Percentiles rank a stretch among this genome's conserved stretches.
Evolutionary conservation across 352 stramenopile species (phyloP).

Genomic region (Pythium aquatile): DNA sequence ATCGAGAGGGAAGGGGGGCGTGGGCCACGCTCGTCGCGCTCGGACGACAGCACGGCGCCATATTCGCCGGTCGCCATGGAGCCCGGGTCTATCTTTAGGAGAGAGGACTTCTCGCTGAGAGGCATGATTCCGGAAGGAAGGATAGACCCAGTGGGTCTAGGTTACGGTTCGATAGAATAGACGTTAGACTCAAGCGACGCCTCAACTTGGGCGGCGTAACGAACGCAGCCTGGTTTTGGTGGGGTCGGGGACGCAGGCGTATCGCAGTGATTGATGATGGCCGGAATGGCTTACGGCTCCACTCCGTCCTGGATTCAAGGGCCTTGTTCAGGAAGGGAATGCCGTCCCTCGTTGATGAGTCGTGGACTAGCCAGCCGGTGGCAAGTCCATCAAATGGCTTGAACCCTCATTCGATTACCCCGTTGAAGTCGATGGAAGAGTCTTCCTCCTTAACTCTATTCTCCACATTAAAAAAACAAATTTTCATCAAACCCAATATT

Average conservation of each 20-base stretch:
- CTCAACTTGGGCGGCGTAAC: not conserved
- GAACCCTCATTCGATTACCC: not conserved
- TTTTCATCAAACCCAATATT: not conserved
- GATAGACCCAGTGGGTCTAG: not conserved
- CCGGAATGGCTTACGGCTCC: not conserved
- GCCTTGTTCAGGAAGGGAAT: too few species aligned
- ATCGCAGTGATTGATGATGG: not conserved
- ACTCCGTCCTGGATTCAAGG: too few species aligned
- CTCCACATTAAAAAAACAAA: too few species aligned
- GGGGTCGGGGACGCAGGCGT: not conserved
- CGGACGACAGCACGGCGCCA: not conserved
- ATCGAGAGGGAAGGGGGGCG: constrained; percentile 3
- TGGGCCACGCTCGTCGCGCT: not conserved
- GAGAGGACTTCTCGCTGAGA: not conserved
- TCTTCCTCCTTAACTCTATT: too few species aligned
- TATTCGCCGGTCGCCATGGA: constrained; percentile 2
- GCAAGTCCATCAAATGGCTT: not conserved
- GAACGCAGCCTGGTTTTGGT: not conserved
- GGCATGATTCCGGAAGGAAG: not conserved
- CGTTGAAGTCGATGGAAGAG: too few species aligned
- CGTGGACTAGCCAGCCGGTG: too few species aligned
- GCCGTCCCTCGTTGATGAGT: not conserved
- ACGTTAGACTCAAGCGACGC: too few species aligned
- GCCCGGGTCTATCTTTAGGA: not conserved
- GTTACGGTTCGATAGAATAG: too few species aligned